These are phyloP conservation scores for Balamuthia mandrillaris DNA, from an alignment of 208 protist genomes.

Conservation along the genomic window DNA sequence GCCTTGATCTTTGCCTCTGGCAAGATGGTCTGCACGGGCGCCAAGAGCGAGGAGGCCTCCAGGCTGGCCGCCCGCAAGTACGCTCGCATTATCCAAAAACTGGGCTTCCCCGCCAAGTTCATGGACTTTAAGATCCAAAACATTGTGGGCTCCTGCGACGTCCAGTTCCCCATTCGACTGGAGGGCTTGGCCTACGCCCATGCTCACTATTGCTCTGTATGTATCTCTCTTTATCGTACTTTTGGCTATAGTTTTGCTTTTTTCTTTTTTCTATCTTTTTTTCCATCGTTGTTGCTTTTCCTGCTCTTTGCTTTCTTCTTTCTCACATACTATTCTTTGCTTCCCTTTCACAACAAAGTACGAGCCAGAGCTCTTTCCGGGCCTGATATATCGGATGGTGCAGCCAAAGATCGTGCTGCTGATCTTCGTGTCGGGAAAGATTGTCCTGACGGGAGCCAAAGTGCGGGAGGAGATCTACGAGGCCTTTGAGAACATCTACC, in stretches of 20 bases:
- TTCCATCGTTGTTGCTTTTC: not conserved
- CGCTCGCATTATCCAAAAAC: slow-evolving; percentile 82
- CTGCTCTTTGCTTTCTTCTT: not conserved
- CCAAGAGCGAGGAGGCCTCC: slow-evolving; percentile 73
- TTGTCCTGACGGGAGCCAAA: slow-evolving; percentile 87
- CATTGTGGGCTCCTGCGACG: slow-evolving; percentile 82
- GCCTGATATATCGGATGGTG: slow-evolving; percentile 83
- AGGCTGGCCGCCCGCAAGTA: slow-evolving; percentile 76
- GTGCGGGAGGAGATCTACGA: slow-evolving; percentile 65
- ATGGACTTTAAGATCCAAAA: slow-evolving; percentile 86
- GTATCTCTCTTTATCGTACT: too few species aligned
- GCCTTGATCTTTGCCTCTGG: slow-evolving; percentile 83
- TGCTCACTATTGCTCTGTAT: slow-evolving; percentile 43
- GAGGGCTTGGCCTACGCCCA: slow-evolving; percentile 66
- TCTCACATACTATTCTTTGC: not conserved
- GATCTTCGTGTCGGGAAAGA: slow-evolving; percentile 88
- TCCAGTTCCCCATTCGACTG: slow-evolving; percentile 77
- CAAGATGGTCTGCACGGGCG: slow-evolving; percentile 82
- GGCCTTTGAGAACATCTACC: slow-evolving; percentile 80
- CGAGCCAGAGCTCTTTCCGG: slow-evolving; percentile 61
- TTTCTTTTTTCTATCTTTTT: not conserved
- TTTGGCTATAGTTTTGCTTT: too few species aligned
- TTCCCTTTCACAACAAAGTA: not conserved
- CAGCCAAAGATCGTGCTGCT: slow-evolving; percentile 81
- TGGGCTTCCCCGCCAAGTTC: slow-evolving; percentile 66